These are phyloP conservation scores for Dimargaris cristalligena DNA, from an alignment of 192 early-diverging fungal genomes.

Conservation along the genomic window DNA sequence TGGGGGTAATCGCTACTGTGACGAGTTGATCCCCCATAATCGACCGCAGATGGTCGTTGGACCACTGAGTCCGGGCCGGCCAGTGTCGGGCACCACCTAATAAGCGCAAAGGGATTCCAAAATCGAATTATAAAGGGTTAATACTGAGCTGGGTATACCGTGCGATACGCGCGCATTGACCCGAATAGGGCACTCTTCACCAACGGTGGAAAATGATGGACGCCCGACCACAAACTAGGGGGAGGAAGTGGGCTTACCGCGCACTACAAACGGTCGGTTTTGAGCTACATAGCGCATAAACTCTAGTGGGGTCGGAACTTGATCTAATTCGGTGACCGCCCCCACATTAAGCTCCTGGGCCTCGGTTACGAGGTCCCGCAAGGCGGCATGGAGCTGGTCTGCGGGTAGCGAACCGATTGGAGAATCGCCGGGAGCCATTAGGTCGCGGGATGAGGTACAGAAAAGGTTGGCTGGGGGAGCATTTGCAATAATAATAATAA, in stretches of 20 bases:
- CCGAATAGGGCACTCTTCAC: no score
- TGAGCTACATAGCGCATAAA: conserved; percentile 16
- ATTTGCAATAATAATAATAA: no score
- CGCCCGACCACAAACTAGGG: no score
- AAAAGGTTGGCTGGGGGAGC: no score
- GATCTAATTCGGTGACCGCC: conserved; percentile 1
- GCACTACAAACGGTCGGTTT: conserved; percentile 18
- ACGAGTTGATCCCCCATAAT: conserved; percentile 13
- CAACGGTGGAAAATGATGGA: no score
- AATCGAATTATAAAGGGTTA: no score
- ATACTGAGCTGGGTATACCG: no score
- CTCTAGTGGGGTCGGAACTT: conserved; percentile 21
- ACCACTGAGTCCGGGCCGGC: conserved; percentile 25
- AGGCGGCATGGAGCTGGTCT: background rate
- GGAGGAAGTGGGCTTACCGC: conserved; percentile 3
- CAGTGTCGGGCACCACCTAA: conserved; percentile 18
- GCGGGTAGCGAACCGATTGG: background rate
- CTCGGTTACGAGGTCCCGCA: background rate
- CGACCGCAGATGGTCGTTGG: conserved; percentile 17
- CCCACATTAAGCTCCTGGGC: background rate
- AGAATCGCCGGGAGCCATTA: no score
- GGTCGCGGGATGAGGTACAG: no score
- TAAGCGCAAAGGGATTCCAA: no score
- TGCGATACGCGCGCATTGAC: no score
- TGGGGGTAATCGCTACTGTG: conserved; percentile 29